Conservation (phyloP, 1,139 yeast species). For the Suhomyces bolitotheri region DNA sequence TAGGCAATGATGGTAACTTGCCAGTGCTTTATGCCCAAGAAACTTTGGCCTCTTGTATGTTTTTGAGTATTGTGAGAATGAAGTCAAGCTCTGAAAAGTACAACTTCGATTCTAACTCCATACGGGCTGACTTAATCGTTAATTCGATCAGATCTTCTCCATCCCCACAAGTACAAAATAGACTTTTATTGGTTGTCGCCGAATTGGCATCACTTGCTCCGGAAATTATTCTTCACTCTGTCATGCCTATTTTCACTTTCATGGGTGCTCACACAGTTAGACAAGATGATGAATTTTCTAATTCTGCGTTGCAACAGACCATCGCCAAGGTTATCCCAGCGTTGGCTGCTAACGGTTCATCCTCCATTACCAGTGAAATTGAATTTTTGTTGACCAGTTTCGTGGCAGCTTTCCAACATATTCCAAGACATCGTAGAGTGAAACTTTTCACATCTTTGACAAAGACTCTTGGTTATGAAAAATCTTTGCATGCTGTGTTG, state of each 20-base stretch:
- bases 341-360: slow-evolving; percentile 61
- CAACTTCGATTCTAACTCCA: slow-evolving; percentile 59
- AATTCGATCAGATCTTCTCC: slow-evolving; percentile 85
- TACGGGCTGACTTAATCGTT: slow-evolving; percentile 88
- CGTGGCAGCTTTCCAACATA: slow-evolving; percentile 90
- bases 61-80: slow-evolving; percentile 61
- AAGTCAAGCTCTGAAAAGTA: slow-evolving; percentile 23
- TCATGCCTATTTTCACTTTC: slow-evolving; percentile 97
- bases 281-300: slow-evolving; percentile 95
- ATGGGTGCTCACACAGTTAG: slow-evolving; percentile 98
- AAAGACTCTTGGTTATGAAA: slow-evolving; percentile 68
- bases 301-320: slow-evolving; percentile 90
- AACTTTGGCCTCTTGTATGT: slow-evolving; percentile 84
- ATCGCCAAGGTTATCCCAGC: slow-evolving; percentile 91
- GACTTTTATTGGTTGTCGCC: slow-evolving; percentile 79
- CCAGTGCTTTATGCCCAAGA: slow-evolving; percentile 93
- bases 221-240: slow-evolving; percentile 88
- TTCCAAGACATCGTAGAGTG: slow-evolving; percentile 94
- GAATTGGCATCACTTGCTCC: slow-evolving; percentile 87
- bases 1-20: slow-evolving; percentile 87
- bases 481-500: slow-evolving; percentile 69
- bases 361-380: slow-evolving; percentile 57
- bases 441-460: slow-evolving; percentile 78
- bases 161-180: slow-evolving; percentile 94
- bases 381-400: slow-evolving; percentile 87